Evolutionary conservation across 345 rosid species (phyloP).

Genomic region (Pugionium cornutum): DNA sequence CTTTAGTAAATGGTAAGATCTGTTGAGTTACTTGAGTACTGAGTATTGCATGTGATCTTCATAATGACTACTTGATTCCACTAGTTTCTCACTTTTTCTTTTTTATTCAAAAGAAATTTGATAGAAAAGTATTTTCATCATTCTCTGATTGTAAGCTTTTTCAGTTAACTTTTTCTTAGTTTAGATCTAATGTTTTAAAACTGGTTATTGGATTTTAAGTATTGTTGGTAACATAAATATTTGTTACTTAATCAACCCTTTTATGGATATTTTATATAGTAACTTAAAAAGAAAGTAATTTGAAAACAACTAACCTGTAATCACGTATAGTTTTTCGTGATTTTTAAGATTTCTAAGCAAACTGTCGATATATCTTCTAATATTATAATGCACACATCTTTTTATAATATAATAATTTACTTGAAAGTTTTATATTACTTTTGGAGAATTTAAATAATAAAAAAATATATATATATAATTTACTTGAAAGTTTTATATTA

Average conservation of each 20-base stretch:
- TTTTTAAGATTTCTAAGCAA: constrained; percentile 19
- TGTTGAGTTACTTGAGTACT: constrained; percentile 53
- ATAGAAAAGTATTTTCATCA: constrained; percentile 29
- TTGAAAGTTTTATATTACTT: background rate
- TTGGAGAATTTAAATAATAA: background rate
- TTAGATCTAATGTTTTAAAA: constrained; percentile 36
- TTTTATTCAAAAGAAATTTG: background rate
- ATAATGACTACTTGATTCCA: constrained; percentile 29
- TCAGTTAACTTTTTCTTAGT: constrained; percentile 19
- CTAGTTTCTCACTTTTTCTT: constrained; percentile 14
- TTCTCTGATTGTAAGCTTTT: constrained; percentile 36
- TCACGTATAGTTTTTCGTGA: constrained; percentile 13
- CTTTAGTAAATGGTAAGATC: background rate
- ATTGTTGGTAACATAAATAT: background rate
- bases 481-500: background rate
- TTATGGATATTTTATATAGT: constrained; percentile 1
- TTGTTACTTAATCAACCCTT: constrained; percentile 2
- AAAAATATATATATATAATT: background rate
- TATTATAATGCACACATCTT: background rate
- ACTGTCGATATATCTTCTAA: constrained; percentile 2
- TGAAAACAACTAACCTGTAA: constrained; percentile 14
- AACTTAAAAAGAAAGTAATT: background rate
- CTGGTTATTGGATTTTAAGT: constrained; percentile 4
- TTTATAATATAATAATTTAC: background rate
- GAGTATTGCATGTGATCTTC: constrained; percentile 33